Evolutionary conservation across 306 rosid genomes (phyloP).

Genomic region (Ammopiptanthus mongolicus): DNA sequence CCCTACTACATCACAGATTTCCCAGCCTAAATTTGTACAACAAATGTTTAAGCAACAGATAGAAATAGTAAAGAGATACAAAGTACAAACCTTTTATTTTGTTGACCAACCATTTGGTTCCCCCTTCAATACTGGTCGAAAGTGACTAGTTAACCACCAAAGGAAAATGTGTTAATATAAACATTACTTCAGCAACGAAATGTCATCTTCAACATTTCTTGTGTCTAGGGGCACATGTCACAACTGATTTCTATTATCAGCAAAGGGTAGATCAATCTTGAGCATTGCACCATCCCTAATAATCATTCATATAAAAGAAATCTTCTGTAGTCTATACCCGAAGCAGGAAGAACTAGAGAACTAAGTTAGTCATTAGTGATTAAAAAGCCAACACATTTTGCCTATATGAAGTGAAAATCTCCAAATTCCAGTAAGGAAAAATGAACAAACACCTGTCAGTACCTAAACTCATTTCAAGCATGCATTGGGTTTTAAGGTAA

Average conservation of each 20-base stretch:
- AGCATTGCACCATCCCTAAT: not conserved
- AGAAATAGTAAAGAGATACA: conserved; percentile 17
- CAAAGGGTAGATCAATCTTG: not conserved
- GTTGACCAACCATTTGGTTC: conserved; percentile 81
- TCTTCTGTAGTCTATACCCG: not conserved
- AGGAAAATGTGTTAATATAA: conserved; percentile 25
- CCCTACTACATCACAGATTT: not conserved
- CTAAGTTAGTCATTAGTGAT: not conserved
- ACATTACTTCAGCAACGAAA: conserved; percentile 8
- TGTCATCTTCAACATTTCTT: not conserved
- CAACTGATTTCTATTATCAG: conserved; percentile 5
- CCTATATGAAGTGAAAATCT: not conserved
- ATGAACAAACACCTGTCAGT: not conserved
- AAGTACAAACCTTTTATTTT: conserved; percentile 73
- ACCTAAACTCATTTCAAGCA: not conserved
- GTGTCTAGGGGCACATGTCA: not conserved
- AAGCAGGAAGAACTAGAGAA: conserved; percentile 4
- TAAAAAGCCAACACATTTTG: not conserved
- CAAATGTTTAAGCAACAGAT: not conserved
- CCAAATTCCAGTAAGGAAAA: not conserved
- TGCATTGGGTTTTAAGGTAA: not conserved
- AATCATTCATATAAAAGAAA: conserved; percentile 1
- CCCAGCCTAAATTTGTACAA: not conserved
- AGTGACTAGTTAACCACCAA: conserved; percentile 50
- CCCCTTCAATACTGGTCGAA: conserved; percentile 65